Evolutionary conservation across 1,284 basidiomycete species (phyloP), one percentile per base, ranked within the genome.

Genomic region (Cryptococcus sp.): DNA sequence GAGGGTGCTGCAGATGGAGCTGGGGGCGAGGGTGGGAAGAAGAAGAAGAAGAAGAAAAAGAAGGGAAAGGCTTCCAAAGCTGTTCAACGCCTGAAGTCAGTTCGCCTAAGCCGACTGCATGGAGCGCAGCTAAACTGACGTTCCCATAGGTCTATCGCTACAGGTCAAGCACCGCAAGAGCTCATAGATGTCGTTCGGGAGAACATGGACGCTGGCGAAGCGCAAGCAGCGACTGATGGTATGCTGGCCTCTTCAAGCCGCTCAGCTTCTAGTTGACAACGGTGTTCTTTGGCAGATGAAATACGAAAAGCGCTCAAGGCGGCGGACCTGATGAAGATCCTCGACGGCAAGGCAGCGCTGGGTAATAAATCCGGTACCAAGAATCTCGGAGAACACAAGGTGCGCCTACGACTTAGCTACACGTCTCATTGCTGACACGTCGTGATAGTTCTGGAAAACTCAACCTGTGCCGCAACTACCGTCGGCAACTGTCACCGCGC

Each of bases 361-460:
- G 76, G 75, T 7, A 71, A 73, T 58, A 70, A 75, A 40, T 66
- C 62, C 1, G 88, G 87, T 68, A 87, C 84, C 71, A 90, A 91
- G 79, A 85, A 89, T 63, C 82, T 88, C 68, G 90, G 88, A 27
- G 88, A 89, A 70, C 91, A 95, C 77, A 95, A 95, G 83, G 91
- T 90, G 64, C 51, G 81, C 67, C 47, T 35, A 8, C 30, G 30
- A 22, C 56, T 57, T 42, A 53, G 30, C n/a, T 47, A 16, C n/a
- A 30, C 5, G 15, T 3, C 22, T n/a, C n/a, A 39, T 45, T 2
- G 8, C 16, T 22, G 8, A 45, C n/a, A 13, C n/a, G 39, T n/a
- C n/a, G 22, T 0, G 0, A 1, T 58, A 93, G 91, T 97, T 97
- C 80, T 97, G 93, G 93, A 86, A 83, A 46, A 96, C 93, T 4